Percentiles rank a stretch among this genome's conserved stretches.
phyloP scores from a whole-genome alignment of 805 yeast species.

The Zygotorulaspora danielsina region DNA sequence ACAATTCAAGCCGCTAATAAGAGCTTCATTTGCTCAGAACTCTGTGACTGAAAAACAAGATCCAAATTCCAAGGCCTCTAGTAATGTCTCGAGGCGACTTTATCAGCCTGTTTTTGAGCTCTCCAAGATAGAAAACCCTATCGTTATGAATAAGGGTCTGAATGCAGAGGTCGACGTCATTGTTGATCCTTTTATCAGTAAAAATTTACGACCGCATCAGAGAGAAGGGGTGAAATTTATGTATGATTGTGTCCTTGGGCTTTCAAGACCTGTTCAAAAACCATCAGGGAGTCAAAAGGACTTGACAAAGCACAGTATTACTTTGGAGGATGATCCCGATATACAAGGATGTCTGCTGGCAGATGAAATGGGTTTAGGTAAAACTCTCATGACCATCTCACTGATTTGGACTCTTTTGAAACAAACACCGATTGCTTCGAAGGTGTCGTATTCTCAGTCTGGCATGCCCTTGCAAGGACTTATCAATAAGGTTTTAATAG shows the following conservation, averaged over 20 bases:
- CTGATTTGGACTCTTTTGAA: conserved; percentile 77
- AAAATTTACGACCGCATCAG: conserved; percentile 75
- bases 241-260: conserved; percentile 78
- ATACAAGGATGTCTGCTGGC: conserved; percentile 76
- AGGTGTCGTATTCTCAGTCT: conserved; percentile 34
- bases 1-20: conserved; percentile 17
- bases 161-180: conserved; percentile 44
- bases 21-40: neutral
- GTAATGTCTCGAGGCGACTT: conserved; percentile 9
- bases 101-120: conserved; percentile 42
- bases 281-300: neutral
- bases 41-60: neutral
- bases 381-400: conserved; percentile 80
- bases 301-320: conserved; percentile 13
- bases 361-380: conserved; percentile 96
- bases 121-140: conserved; percentile 34
- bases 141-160: conserved; percentile 39
- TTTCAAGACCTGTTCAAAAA: conserved; percentile 42
- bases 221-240: conserved; percentile 76
- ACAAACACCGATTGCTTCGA: conserved; percentile 49
- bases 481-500: conserved; percentile 62
- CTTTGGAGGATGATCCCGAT: conserved; percentile 26
- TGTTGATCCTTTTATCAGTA: conserved; percentile 55
- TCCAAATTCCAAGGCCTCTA: neutral
- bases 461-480: conserved; percentile 36